A percentile compares a stretch with the other conserved stretches of the same genome.
These are phyloP conservation scores for Chlamydomonas applanata DNA, from an alignment of 139 green algal species.

Conservation along the genomic window DNA sequence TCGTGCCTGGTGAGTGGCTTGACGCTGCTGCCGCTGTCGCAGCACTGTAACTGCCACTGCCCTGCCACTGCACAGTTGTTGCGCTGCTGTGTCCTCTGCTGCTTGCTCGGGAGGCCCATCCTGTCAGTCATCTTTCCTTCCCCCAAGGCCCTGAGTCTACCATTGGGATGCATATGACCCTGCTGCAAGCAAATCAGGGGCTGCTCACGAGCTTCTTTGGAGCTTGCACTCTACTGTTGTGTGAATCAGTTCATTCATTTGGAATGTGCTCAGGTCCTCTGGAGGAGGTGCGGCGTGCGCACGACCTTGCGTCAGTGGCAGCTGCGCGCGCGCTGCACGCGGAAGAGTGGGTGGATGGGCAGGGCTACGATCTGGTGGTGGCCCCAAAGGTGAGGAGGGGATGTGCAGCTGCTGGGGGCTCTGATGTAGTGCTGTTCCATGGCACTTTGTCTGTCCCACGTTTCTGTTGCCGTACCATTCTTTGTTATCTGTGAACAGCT, in stretches of 20 bases:
- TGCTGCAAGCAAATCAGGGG: no score
- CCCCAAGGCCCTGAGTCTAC: neutral
- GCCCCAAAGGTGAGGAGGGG: slow-evolving; percentile 25
- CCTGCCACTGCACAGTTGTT: neutral
- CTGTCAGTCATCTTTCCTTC: no score
- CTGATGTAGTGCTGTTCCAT: no score
- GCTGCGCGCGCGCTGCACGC: slow-evolving; percentile 13
- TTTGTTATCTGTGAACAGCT: no score
- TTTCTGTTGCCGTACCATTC: no score
- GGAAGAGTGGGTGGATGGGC: slow-evolving; percentile 14
- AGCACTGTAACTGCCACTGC: neutral
- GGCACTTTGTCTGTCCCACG: no score
- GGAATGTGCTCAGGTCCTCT: slow-evolving; percentile 1
- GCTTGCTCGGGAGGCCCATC: no score
- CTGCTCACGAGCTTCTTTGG: no score
- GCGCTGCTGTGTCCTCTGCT: neutral
- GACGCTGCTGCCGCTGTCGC: neutral
- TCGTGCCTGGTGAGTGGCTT: slow-evolving; percentile 3
- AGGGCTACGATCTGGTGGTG: slow-evolving; percentile 46
- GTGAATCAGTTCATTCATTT: no score
- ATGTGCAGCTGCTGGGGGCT: no score
- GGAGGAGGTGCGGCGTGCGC: slow-evolving; percentile 4
- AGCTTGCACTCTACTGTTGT: no score
- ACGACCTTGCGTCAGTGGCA: slow-evolving; percentile 22
- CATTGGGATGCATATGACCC: neutral